Evolutionary conservation across 768 basidiomycete species (phyloP).

Genomic region (Boletus vermiculosoides): DNA sequence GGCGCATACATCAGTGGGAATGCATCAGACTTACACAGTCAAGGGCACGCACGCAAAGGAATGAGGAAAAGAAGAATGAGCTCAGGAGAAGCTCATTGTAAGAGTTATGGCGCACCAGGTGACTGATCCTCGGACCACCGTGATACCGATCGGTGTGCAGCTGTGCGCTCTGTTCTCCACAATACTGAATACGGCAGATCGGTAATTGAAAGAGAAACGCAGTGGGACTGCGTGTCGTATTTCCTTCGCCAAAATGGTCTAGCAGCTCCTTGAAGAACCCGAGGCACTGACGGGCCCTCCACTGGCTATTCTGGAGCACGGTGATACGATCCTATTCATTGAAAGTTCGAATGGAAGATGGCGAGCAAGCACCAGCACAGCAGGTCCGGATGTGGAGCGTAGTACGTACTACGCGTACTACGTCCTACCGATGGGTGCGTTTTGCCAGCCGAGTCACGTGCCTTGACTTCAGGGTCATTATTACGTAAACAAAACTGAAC

Average conservation of each 20-base stretch:
- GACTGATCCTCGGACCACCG: slow-evolving; percentile 15
- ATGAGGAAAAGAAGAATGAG: background rate
- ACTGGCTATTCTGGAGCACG: background rate
- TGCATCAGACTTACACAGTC: background rate
- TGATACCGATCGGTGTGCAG: background rate
- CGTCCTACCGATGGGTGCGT: background rate
- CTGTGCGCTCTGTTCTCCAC: background rate
- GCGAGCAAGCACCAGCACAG: background rate
- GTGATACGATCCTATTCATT: background rate
- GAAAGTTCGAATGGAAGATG: slow-evolving; percentile 1
- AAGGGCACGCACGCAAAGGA: background rate
- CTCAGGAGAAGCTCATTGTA: slow-evolving; percentile 1
- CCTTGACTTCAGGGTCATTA: background rate
- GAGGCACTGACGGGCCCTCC: background rate
- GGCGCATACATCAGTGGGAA: background rate
- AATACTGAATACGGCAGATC: background rate
- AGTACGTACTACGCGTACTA: too few species aligned
- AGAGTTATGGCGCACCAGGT: background rate
- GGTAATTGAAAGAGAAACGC: slow-evolving; percentile 7
- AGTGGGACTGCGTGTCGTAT: background rate
- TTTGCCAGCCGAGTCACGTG: slow-evolving; percentile 13
- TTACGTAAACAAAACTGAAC: too few species aligned
- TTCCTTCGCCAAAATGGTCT: background rate
- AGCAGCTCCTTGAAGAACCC: background rate
- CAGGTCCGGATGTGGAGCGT: background rate